These are phyloP conservation scores for Neonectria coccinea DNA, from an alignment of 2,329 filamentous ascomycete genomes.

Conservation along the genomic window DNA sequence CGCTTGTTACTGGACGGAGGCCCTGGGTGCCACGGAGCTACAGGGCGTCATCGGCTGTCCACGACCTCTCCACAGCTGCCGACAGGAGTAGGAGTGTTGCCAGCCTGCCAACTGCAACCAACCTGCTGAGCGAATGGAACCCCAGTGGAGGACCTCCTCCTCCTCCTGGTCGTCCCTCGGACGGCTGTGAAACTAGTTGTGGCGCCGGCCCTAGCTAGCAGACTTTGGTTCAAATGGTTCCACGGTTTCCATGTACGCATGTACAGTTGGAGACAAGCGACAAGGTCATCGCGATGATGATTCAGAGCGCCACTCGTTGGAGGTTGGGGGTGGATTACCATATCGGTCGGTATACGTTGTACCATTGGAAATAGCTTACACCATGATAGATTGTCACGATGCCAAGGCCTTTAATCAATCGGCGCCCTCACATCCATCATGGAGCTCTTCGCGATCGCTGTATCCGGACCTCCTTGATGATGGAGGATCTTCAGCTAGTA, in stretches of 20 bases:
- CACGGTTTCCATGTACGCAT: background rate
- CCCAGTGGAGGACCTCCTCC: background rate
- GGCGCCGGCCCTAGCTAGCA: background rate
- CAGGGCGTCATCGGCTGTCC: background rate
- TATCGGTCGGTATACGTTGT: background rate
- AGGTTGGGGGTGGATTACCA: background rate
- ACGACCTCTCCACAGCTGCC: background rate
- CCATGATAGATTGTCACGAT: conserved; percentile 11
- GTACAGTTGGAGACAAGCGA: background rate
- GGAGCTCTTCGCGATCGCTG: background rate
- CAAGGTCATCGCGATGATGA: background rate
- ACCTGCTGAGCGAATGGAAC: background rate
- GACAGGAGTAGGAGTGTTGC: background rate
- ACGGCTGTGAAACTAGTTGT: conserved; percentile 2
- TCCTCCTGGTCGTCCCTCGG: background rate
- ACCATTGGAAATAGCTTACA: background rate
- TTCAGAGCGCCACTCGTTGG: background rate
- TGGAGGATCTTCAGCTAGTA: background rate
- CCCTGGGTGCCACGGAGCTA: background rate
- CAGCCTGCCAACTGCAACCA: background rate
- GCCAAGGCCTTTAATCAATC: conserved; percentile 18
- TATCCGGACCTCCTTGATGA: background rate
- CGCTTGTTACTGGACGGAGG: conserved; percentile 10
- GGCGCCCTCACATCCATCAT: background rate
- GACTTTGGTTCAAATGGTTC: background rate